phyloP scores from a whole-genome alignment of 2,329 filamentous ascomycete species.

The Sarocladium oryzae region DNA sequence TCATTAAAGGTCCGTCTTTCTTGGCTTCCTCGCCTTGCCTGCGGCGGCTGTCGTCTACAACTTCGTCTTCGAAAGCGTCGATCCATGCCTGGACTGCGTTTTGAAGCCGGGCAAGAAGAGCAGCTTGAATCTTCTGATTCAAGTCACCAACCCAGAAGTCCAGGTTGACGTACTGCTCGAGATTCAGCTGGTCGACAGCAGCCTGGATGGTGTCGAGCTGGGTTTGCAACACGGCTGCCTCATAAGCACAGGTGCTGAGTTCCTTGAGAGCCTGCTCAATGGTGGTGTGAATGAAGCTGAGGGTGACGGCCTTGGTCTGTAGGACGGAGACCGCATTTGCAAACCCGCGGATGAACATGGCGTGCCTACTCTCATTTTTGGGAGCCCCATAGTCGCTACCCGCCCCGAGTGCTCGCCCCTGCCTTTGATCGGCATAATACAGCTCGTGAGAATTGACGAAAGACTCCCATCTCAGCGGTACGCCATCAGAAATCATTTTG shows the following conservation, averaged over 20 bases:
- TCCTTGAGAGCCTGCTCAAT: constrained; percentile 77
- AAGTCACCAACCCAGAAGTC: constrained; percentile 82
- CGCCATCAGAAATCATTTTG: constrained; percentile 72
- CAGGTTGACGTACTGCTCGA: constrained; percentile 94
- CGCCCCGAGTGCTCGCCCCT: constrained; percentile 38
- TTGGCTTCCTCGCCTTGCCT: constrained; percentile 43
- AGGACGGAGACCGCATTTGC: constrained; percentile 80
- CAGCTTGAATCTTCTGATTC: constrained; percentile 77
- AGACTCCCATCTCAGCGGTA: constrained; percentile 92
- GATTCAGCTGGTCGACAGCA: constrained; percentile 89
- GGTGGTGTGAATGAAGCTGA: constrained; percentile 73
- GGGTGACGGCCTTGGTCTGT: constrained; percentile 76
- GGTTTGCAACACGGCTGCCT: constrained; percentile 68
- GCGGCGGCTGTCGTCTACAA: constrained; percentile 42
- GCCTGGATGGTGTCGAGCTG: constrained; percentile 82
- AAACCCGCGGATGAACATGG: constrained; percentile 93
- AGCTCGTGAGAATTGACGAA: constrained; percentile 97
- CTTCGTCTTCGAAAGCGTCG: constrained; percentile 65
- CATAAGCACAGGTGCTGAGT: constrained; percentile 78
- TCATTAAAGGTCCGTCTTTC: constrained; percentile 56
- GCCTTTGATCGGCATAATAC: constrained; percentile 48
- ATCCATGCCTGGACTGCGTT: constrained; percentile 85
- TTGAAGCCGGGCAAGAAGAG: constrained; percentile 75
- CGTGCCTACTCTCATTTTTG: constrained; percentile 80
- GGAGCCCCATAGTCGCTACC: constrained; percentile 35